Conservation (phyloP, 257 asterid species). For the Linaria vulgaris region DNA sequence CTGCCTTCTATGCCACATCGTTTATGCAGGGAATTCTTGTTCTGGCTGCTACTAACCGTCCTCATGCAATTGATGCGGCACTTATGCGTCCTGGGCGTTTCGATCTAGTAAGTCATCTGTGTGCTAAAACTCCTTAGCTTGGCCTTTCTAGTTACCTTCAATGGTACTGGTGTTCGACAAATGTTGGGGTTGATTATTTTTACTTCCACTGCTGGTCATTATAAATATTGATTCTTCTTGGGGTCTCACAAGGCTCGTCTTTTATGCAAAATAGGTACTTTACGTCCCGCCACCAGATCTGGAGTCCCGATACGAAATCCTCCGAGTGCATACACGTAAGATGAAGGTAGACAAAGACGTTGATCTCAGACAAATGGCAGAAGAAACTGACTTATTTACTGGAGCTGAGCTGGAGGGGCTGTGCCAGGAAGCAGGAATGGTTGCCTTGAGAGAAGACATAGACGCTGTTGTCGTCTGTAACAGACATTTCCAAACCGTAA, state of each 20-base stretch:
- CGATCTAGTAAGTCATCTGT: slow-evolving; percentile 57
- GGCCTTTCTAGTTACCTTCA: neutral
- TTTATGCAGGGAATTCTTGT: slow-evolving; percentile 83
- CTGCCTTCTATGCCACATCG: slow-evolving; percentile 6
- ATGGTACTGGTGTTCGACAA: neutral
- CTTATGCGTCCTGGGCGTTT: slow-evolving; percentile 98
- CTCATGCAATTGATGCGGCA: slow-evolving; percentile 86
- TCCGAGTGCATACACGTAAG: slow-evolving; percentile 70
- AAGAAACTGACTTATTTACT: slow-evolving; percentile 66
- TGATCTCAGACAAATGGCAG: slow-evolving; percentile 65
- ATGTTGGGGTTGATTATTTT: neutral
- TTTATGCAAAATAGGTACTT: slow-evolving; percentile 54
- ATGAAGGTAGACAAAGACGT: slow-evolving; percentile 62
- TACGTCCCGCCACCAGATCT: slow-evolving; percentile 91
- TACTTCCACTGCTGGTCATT: neutral
- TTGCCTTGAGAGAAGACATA: slow-evolving; percentile 85
- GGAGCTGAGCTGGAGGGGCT: slow-evolving; percentile 92
- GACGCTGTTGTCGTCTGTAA: slow-evolving; percentile 60
- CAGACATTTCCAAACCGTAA: slow-evolving; percentile 63
- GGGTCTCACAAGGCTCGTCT: too few species aligned
- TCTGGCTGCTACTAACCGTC: slow-evolving; percentile 96
- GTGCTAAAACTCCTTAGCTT: neutral
- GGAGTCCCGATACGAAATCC: slow-evolving; percentile 76
- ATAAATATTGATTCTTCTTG: too few species aligned
- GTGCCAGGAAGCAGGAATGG: slow-evolving; percentile 86